phyloP scores from a whole-genome alignment of 129 eudicot genomes.

The Heracleum sosnowskyi region DNA sequence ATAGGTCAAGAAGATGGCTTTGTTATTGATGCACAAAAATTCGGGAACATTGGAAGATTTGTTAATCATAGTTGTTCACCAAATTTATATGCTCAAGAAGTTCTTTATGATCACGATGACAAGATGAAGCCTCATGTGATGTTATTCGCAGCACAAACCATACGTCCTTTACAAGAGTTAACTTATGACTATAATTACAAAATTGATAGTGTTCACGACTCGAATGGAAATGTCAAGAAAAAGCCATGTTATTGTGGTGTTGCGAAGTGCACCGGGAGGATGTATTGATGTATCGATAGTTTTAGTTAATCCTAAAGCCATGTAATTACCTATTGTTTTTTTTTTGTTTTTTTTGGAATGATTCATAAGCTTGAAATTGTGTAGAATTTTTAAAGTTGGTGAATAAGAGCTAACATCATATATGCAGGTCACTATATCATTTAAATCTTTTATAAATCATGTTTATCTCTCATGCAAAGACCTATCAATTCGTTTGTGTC shows the following conservation, averaged over 20 bases:
- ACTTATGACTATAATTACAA: background rate
- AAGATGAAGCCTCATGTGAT: background rate
- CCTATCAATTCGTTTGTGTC: too few species aligned
- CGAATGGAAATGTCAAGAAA: background rate
- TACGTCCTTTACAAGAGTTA: background rate
- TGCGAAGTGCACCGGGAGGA: background rate
- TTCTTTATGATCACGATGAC: background rate
- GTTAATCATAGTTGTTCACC: background rate
- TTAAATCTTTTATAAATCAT: too few species aligned
- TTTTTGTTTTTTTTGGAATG: too few species aligned
- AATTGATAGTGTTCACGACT: background rate
- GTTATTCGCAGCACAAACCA: background rate
- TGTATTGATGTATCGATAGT: background rate
- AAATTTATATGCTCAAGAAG: background rate
- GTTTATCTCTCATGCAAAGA: too few species aligned
- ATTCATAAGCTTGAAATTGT: too few species aligned
- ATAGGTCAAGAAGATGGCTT: constrained; percentile 11
- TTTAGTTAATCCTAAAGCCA: too few species aligned
- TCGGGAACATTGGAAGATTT: background rate
- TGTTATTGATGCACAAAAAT: constrained; percentile 4
- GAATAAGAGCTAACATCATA: too few species aligned
- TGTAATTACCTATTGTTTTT: too few species aligned
- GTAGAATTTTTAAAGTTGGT: background rate
- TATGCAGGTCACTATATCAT: too few species aligned
- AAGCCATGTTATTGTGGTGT: background rate